Conservation (phyloP, 768 basidiomycete genomes). For the Favolaschia claudopus region DNA sequence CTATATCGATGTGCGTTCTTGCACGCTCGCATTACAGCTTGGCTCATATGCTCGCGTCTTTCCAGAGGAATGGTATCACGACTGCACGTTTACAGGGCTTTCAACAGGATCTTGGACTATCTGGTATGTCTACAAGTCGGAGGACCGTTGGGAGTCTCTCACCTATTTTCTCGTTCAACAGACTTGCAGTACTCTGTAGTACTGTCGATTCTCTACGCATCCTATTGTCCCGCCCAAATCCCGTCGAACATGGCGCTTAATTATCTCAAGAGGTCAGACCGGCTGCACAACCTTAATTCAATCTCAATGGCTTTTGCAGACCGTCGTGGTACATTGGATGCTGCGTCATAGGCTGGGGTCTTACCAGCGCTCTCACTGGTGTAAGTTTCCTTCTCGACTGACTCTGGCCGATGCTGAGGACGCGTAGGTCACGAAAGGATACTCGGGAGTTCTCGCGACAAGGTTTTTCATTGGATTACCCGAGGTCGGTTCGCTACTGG, state of each 20-base stretch:
- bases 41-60: neutral
- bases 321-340: constrained; percentile 67
- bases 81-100: constrained; percentile 57
- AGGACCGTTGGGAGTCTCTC: too few relatives aligned
- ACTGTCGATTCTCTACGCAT: constrained; percentile 59
- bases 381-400: constrained; percentile 34
- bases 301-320: constrained; percentile 37
- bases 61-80: constrained; percentile 52
- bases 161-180: constrained; percentile 32
- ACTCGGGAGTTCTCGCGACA: constrained; percentile 60
- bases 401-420: neutral
- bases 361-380: constrained; percentile 67
- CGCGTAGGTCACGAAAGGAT: constrained; percentile 58
- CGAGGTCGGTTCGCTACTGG: constrained; percentile 43
- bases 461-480: constrained; percentile 71
- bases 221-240: constrained; percentile 68
- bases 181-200: constrained; percentile 60
- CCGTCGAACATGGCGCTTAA: constrained; percentile 73
- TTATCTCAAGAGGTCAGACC: constrained; percentile 54
- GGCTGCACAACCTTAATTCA: neutral
- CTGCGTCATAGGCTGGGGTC: constrained; percentile 67
- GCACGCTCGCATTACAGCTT: neutral
- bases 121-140: too few relatives aligned
- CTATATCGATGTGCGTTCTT: constrained; percentile 48
- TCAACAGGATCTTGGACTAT: constrained; percentile 52